Conservation (phyloP, 2,329 filamentous ascomycete genomes). For the Xylariaceae sp. region DNA sequence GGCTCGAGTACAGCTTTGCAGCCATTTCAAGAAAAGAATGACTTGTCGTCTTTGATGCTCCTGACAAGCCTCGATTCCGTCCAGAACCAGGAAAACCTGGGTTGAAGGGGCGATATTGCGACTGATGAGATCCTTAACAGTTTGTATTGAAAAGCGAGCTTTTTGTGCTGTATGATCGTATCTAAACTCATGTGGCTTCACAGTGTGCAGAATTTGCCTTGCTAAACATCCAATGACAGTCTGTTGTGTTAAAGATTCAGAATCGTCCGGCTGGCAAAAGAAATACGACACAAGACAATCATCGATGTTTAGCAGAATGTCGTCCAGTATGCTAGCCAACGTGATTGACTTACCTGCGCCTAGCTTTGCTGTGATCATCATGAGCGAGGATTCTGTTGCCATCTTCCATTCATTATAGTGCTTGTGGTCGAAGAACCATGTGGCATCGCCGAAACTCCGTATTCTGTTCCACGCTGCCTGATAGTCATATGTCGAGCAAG, state of each 20-base stretch:
- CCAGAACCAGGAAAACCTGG: slow-evolving; percentile 2
- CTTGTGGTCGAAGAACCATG: slow-evolving; percentile 14
- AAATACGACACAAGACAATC: slow-evolving; percentile 6
- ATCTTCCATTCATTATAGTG: slow-evolving; percentile 4
- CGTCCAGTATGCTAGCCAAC: slow-evolving; percentile 41
- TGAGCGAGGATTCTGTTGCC: slow-evolving; percentile 17
- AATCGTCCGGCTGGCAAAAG: slow-evolving; percentile 33
- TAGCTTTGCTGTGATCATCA: slow-evolving; percentile 37
- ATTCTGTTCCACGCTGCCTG: slow-evolving; percentile 38
- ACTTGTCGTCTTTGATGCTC: background rate
- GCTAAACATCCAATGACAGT: slow-evolving; percentile 12
- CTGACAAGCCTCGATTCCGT: slow-evolving; percentile 8
- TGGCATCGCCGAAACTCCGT: slow-evolving; percentile 36
- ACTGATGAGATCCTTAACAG: background rate
- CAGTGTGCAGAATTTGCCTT: slow-evolving; percentile 8
- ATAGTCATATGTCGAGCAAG: slow-evolving; percentile 40
- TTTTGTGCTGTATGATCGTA: background rate
- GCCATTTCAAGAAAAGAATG: slow-evolving; percentile 1
- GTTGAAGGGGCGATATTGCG: background rate
- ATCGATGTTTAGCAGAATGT: slow-evolving; percentile 31
- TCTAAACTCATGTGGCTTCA: background rate
- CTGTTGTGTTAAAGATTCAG: background rate
- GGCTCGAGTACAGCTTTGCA: background rate
- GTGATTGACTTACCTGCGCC: slow-evolving; percentile 44
- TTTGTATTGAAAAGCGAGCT: background rate